These are phyloP conservation scores for Diaporthe velutina DNA, from an alignment of 2,329 filamentous ascomycete species.

Conservation along the genomic window DNA sequence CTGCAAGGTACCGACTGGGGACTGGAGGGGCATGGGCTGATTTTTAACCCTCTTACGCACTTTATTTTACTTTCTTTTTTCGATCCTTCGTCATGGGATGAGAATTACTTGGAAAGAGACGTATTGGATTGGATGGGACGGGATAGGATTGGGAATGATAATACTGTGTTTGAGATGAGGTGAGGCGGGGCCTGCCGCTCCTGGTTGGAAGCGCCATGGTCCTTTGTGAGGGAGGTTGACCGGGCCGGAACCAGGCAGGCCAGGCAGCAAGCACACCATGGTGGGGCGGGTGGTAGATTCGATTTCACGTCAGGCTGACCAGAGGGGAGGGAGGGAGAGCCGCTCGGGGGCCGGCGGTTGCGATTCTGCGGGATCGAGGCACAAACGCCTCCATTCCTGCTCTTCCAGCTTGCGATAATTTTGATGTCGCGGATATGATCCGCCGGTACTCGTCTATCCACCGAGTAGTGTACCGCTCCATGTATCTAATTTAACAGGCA, in stretches of 20 bases:
- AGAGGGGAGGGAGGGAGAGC: not conserved
- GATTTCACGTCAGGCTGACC: not conserved
- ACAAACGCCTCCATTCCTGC: not conserved
- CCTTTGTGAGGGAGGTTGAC: not conserved
- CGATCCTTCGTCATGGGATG: not conserved
- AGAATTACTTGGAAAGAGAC: not conserved
- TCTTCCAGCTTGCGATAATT: not conserved
- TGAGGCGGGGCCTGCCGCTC: not conserved
- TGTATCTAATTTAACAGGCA: not conserved
- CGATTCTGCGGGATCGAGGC: not conserved
- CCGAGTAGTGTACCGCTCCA: not conserved
- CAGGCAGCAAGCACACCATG: not conserved
- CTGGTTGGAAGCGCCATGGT: too few species aligned
- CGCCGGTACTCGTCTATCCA: not conserved
- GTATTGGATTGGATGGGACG: not conserved
- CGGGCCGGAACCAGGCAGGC: not conserved
- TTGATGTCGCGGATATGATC: not conserved
- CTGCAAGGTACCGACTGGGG: conserved; percentile 16
- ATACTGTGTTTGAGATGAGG: conserved; percentile 8
- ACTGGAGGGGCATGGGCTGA: not conserved
- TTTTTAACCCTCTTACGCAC: not conserved
- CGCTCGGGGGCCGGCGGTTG: not conserved
- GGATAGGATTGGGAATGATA: not conserved
- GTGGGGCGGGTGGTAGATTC: not conserved
- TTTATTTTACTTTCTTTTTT: too few species aligned